Conservation (phyloP, 106 monocot genomes). For the Acorus calamus region DNA sequence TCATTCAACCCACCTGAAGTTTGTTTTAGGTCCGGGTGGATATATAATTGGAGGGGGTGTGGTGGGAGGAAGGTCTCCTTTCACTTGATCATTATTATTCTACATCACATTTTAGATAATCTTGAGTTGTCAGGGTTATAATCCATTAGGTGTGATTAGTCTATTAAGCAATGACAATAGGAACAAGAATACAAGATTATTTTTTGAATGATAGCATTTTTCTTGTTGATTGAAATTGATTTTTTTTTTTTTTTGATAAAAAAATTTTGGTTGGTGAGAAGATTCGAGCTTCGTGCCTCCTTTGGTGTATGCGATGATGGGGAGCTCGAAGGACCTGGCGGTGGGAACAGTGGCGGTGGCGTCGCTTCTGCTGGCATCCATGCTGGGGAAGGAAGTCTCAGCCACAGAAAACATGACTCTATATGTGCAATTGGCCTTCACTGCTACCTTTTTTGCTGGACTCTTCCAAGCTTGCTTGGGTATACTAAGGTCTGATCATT, state of each 20-base stretch:
- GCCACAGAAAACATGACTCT: slow-evolving; percentile 34
- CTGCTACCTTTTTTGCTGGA: slow-evolving; percentile 85
- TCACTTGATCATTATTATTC: too few relatives aligned
- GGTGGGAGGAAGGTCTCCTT: too few relatives aligned
- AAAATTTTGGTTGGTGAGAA: background rate
- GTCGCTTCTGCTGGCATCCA: slow-evolving; percentile 68
- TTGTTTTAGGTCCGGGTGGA: too few relatives aligned
- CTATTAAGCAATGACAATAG: too few relatives aligned
- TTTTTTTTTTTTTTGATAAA: too few relatives aligned
- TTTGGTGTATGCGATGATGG: slow-evolving; percentile 93
- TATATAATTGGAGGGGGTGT: too few relatives aligned
- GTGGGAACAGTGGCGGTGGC: slow-evolving; percentile 87
- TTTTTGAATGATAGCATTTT: too few relatives aligned
- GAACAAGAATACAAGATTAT: too few relatives aligned
- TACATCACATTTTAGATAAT: too few relatives aligned
- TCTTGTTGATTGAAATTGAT: background rate
- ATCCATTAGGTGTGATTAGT: too few relatives aligned
- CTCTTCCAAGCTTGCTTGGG: slow-evolving; percentile 59
- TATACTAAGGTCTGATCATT: slow-evolving; percentile 41
- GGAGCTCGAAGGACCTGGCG: slow-evolving; percentile 85
- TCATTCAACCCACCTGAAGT: too few relatives aligned
- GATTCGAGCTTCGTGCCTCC: slow-evolving; percentile 93
- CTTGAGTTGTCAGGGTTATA: too few relatives aligned
- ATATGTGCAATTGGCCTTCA: slow-evolving; percentile 75
- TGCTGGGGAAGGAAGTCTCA: slow-evolving; percentile 59